Base-by-base conservation (phyloP, 2,329 filamentous ascomycete species). In the Diaporthe vaccinii region DNA sequence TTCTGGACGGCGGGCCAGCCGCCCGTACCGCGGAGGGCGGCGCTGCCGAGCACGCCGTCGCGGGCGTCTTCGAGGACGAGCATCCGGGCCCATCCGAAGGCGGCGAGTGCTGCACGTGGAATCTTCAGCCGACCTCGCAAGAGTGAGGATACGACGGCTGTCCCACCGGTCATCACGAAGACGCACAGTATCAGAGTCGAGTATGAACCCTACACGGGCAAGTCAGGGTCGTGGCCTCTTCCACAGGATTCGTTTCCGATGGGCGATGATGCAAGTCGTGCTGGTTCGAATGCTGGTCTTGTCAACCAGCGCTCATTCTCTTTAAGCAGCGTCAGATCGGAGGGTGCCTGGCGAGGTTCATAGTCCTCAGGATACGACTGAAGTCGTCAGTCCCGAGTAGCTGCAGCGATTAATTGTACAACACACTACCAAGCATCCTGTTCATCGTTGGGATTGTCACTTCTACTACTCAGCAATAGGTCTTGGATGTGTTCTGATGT, bases 141-240 rank as follows among this genome's bases (percentile, higher is more conserved):
- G 65, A 55, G 49, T 15, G 65, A 69, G 65, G 65, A 69, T 5
- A 22, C 49, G 4, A 69, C 14, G 46, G 22, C 49, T 55, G 34
- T 69, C 2, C 14, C 49, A 1, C 65, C 65, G 8, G 49, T 69
- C 49, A 69, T 69, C 3, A 69, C 65, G 22, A 69, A 69, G 49
- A 69, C 65, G 34, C 36, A 69, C 34, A 69, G 65, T 6, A 69
- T 69, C 34, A 55, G 49, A n/a, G 65, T 69, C 34, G 65, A 69
- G 49, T 69, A 69, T 20, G 65, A 69, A 49, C 15, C 31, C 5
- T 28, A 14, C 14, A 31, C 46, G 28, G 65, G 49, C n/a, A 15
- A 17, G 22, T 34, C 31, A 15, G 65, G 65, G 7, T 53, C 65
- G 65, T 69, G 65, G 65, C 65, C 65, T 1, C 65, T 69, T 7